Evolutionary conservation across 1,284 basidiomycete species (phyloP).

Genomic region (Gomphus sp.): DNA sequence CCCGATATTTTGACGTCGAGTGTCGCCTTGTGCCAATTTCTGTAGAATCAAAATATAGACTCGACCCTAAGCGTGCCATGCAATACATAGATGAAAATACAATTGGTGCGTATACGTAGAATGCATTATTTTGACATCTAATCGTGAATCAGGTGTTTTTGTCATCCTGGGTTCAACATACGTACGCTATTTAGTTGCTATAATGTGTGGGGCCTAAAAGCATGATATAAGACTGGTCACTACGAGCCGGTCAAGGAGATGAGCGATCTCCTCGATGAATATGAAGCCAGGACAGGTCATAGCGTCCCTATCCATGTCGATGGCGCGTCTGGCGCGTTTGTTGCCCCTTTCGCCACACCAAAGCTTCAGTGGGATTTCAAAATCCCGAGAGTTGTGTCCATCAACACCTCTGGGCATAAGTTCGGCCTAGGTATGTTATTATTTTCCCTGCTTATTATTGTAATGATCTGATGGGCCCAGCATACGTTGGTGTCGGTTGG

Average conservation of each 20-base stretch:
- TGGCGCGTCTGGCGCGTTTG: constrained; percentile 73
- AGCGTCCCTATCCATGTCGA: constrained; percentile 84
- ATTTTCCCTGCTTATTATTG: background rate
- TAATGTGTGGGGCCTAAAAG: constrained; percentile 1
- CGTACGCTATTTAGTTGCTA: constrained; percentile 15
- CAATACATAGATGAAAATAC: constrained; percentile 90
- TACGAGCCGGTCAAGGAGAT: constrained; percentile 91
- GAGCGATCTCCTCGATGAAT: constrained; percentile 78
- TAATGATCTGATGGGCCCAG: constrained; percentile 11
- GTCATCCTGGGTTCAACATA: constrained; percentile 64
- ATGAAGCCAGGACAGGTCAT: constrained; percentile 73
- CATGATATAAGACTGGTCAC: constrained; percentile 70
- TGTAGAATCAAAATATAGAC: constrained; percentile 68
- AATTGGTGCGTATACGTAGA: constrained; percentile 31
- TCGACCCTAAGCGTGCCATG: constrained; percentile 81
- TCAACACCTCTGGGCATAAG: constrained; percentile 67
- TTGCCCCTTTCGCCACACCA: constrained; percentile 79
- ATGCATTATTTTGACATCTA: background rate
- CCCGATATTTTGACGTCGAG: constrained; percentile 88
- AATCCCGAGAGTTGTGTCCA: constrained; percentile 80
- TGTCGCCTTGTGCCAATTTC: constrained; percentile 73
- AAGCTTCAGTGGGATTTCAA: constrained; percentile 82
- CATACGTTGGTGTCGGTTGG: constrained; percentile 87
- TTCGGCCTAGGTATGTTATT: constrained; percentile 19
- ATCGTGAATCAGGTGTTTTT: constrained; percentile 38